Percentiles rank a stretch among this genome's conserved stretches.
phyloP scores from a whole-genome alignment of 345 rosid genomes.

The Odontarrhena argentea region DNA sequence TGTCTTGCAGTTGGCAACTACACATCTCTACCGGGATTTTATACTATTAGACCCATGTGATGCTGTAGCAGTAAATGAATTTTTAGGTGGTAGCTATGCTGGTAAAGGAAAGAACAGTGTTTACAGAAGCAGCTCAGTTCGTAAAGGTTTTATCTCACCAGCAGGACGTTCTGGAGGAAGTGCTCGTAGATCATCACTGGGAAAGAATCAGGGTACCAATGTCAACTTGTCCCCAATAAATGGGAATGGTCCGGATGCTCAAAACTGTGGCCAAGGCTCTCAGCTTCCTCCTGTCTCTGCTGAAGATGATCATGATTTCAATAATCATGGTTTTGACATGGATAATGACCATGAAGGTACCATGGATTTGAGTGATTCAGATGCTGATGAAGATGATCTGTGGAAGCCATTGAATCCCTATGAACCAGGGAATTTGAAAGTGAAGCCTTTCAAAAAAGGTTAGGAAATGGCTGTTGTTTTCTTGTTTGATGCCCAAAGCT shows the following conservation, averaged over 20 bases:
- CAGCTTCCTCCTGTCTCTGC: constrained; percentile 42
- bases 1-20: constrained; percentile 78
- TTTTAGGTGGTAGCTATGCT: constrained; percentile 47
- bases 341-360: constrained; percentile 56
- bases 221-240: constrained; percentile 46
- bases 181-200: constrained; percentile 55
- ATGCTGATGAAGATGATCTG: constrained; percentile 72
- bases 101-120: constrained; percentile 51
- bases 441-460: constrained; percentile 89
- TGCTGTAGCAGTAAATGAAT: constrained; percentile 59
- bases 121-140: constrained; percentile 49
- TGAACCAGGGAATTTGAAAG: constrained; percentile 88
- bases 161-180: constrained; percentile 61
- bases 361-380: constrained; percentile 56
- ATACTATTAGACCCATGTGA: constrained; percentile 85
- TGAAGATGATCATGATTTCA: constrained; percentile 46
- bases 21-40: constrained; percentile 80
- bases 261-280: constrained; percentile 42
- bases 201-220: constrained; percentile 57
- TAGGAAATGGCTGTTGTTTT: constrained; percentile 20
- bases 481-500: constrained; percentile 16
- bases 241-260: constrained; percentile 44
- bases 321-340: constrained; percentile 51
- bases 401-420: constrained; percentile 96
- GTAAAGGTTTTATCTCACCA: constrained; percentile 64